Conservation (phyloP, 2,329 filamentous ascomycete genomes). For the Xylariales sp. region DNA sequence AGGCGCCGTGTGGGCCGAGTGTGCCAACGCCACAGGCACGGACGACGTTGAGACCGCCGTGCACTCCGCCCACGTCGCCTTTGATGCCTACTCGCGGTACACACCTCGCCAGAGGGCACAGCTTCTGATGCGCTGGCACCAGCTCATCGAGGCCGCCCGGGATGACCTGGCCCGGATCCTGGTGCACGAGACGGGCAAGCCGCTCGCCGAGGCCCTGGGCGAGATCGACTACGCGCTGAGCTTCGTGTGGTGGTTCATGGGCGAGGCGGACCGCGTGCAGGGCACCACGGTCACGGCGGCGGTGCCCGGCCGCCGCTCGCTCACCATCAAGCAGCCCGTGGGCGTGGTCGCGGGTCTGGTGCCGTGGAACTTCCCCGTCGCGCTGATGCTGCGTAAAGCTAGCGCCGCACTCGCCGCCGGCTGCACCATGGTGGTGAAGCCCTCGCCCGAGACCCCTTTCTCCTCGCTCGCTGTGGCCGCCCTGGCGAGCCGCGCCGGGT, state of each 20-base stretch:
- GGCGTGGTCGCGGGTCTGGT: constrained; percentile 65
- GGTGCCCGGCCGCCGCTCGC: constrained; percentile 57
- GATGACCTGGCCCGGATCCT: constrained; percentile 8
- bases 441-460: constrained; percentile 70
- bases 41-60: constrained; percentile 34
- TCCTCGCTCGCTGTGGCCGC: constrained; percentile 66
- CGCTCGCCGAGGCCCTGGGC: constrained; percentile 45
- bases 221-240: constrained; percentile 52
- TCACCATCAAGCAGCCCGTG: constrained; percentile 72
- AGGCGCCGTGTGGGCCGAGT: constrained; percentile 44
- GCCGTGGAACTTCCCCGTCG: constrained; percentile 68
- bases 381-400: constrained; percentile 64
- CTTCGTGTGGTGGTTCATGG: constrained; percentile 54
- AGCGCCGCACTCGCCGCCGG: constrained; percentile 66
- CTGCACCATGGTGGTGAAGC: constrained; percentile 71
- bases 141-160: constrained; percentile 6
- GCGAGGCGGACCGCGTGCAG: constrained; percentile 44
- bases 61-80: constrained; percentile 28
- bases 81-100: constrained; percentile 31
- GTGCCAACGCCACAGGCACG: constrained; percentile 40
- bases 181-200: constrained; percentile 53
- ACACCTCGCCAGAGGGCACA: constrained; percentile 28
- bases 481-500: constrained; percentile 66
- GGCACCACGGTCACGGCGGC: constrained; percentile 58
- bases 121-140: constrained; percentile 8